Percentiles rank a stretch among this genome's conserved stretches.
These are phyloP conservation scores for Botryotinia calthae DNA, from an alignment of 2,329 filamentous ascomycete genomes.

Conservation along the genomic window DNA sequence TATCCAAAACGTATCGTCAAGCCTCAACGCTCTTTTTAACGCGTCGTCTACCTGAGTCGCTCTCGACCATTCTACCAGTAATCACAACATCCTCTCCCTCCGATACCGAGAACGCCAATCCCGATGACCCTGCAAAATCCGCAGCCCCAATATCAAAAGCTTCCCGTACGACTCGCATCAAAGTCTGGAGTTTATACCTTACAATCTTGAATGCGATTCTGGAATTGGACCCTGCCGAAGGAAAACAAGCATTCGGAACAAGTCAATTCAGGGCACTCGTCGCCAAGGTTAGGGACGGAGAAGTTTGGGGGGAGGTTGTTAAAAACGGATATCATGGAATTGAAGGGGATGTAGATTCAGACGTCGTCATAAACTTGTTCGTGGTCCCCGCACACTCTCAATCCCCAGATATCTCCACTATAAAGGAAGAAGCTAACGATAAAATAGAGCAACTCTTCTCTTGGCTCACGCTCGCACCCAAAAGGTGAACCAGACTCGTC, in stretches of 20 bases:
- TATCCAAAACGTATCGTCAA: slow-evolving; percentile 92
- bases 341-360: slow-evolving; percentile 88
- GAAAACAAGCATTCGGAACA: slow-evolving; percentile 81
- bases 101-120: slow-evolving; percentile 37
- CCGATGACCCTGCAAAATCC: slow-evolving; percentile 41
- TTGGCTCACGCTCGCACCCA: slow-evolving; percentile 88
- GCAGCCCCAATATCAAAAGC: slow-evolving; percentile 69
- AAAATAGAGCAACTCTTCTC: slow-evolving; percentile 74
- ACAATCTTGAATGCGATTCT: slow-evolving; percentile 89
- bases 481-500: slow-evolving; percentile 75
- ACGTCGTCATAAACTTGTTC: slow-evolving; percentile 87
- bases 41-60: slow-evolving; percentile 83
- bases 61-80: slow-evolving; percentile 80
- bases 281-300: slow-evolving; percentile 80
- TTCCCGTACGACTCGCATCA: slow-evolving; percentile 79
- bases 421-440: slow-evolving; percentile 30
- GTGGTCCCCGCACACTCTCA: slow-evolving; percentile 34
- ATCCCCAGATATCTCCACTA: slow-evolving; percentile 13
- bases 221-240: slow-evolving; percentile 85
- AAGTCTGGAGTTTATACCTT: slow-evolving; percentile 96
- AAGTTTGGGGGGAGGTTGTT: slow-evolving; percentile 93
- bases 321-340: slow-evolving; percentile 81
- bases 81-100: slow-evolving; percentile 55
- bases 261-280: slow-evolving; percentile 82
- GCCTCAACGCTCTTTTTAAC: slow-evolving; percentile 93